Percentiles rank a stretch among this genome's conserved stretches.
Conservation (phyloP, 2,329 filamentous ascomycete genomes). For the Curvularia sp. region DNA sequence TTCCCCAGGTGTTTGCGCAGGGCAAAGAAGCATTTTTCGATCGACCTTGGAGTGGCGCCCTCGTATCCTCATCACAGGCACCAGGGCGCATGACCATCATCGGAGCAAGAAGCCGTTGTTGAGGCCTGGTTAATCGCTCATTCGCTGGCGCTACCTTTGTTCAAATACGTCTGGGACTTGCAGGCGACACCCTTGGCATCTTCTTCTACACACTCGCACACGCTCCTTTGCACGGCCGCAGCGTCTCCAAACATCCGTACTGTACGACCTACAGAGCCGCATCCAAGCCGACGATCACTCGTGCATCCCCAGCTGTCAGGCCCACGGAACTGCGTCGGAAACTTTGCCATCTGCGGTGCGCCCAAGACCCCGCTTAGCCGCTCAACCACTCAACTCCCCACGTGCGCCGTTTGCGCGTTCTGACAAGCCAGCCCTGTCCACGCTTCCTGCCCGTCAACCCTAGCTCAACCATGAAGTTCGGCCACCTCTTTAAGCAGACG, state of each 20-base stretch:
- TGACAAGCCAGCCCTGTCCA: conserved; percentile 34
- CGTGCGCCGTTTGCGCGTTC: conserved; percentile 35
- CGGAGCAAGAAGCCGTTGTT: conserved; percentile 11
- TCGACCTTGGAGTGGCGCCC: conserved; percentile 2
- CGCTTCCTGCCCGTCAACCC: conserved; percentile 7
- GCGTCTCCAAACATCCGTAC: not conserved
- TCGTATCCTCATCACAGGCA: conserved; percentile 5
- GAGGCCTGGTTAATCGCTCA: conserved; percentile 5
- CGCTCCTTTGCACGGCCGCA: not conserved
- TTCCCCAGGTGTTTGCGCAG: conserved; percentile 8
- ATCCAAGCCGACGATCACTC: conserved; percentile 6
- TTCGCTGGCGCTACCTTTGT: not conserved
- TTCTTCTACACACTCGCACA: not conserved
- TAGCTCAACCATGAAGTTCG: conserved; percentile 78
- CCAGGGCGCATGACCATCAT: conserved; percentile 17
- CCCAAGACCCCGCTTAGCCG: conserved; percentile 20
- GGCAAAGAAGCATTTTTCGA: conserved; percentile 6
- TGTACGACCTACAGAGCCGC: not conserved
- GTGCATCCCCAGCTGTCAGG: conserved; percentile 8
- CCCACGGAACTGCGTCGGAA: conserved; percentile 20
- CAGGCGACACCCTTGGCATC: not conserved
- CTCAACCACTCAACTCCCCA: conserved; percentile 26
- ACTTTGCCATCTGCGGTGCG: conserved; percentile 14
- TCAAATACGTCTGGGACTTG: not conserved
- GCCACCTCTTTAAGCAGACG: conserved; percentile 74